phyloP scores from a whole-genome alignment of 2,329 filamentous ascomycete genomes.

The Penicillium polonicum region DNA sequence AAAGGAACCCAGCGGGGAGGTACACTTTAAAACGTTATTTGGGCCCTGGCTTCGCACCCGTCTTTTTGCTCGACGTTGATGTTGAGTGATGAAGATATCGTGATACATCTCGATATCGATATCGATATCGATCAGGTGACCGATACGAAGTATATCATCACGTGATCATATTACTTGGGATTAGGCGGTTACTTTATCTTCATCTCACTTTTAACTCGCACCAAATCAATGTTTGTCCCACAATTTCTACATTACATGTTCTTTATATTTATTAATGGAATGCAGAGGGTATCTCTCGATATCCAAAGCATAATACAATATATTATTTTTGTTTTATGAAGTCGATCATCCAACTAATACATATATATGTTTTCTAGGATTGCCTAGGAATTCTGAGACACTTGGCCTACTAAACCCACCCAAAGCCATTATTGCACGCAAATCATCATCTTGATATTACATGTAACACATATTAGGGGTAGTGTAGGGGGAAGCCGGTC shows the following conservation, averaged over 20 bases:
- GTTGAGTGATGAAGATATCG: conserved; percentile 5
- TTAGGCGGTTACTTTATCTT: background rate
- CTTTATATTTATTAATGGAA: background rate
- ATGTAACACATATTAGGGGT: background rate
- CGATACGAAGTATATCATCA: background rate
- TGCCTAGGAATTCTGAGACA: background rate
- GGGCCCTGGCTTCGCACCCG: background rate
- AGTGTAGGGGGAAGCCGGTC: background rate
- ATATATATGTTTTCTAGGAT: background rate
- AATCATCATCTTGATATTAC: background rate
- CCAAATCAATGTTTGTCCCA: background rate
- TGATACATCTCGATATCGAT: background rate
- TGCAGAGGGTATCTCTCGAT: background rate
- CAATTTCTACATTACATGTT: background rate
- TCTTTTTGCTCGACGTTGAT: background rate
- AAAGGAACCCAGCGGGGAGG: background rate
- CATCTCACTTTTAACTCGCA: background rate
- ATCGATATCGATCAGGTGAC: conserved; percentile 4
- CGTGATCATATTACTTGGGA: background rate
- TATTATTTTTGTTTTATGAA: background rate
- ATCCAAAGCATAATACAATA: background rate
- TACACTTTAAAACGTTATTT: background rate
- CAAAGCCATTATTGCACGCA: background rate
- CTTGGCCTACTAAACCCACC: background rate
- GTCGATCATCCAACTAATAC: no score